Evolutionary conservation across 352 stramenopile genomes (phyloP).

Genomic region (Blastocystis sp.): DNA sequence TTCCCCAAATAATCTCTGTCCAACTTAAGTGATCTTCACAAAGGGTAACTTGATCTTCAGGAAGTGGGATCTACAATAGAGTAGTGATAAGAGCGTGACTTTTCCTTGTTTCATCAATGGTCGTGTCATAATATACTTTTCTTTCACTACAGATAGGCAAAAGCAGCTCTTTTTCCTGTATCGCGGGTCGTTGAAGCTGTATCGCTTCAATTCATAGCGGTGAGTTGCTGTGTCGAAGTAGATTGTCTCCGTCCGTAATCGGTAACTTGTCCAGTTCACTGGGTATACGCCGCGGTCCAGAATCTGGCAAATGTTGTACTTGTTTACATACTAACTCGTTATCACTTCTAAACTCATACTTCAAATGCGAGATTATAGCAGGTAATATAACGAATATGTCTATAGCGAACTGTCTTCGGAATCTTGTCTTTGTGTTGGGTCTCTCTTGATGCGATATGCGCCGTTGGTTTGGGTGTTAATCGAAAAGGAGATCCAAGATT

Average conservation of each 20-base stretch:
- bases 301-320: slow-evolving; percentile 39
- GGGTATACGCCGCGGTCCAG: slow-evolving; percentile 36
- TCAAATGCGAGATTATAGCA: slow-evolving; percentile 25
- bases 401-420: neutral
- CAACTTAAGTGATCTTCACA: neutral
- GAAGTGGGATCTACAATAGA: neutral
- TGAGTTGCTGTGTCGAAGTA: slow-evolving; percentile 11
- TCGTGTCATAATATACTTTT: neutral
- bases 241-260: neutral
- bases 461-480: neutral
- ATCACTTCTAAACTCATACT: neutral
- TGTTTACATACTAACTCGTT: neutral
- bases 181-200: neutral
- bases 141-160: neutral
- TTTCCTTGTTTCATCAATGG: neutral
- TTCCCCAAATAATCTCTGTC: slow-evolving; percentile 29
- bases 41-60: neutral
- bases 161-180: neutral
- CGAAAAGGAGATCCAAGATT: neutral
- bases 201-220: slow-evolving; percentile 35
- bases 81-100: neutral
- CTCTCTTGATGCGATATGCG: neutral
- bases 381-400: neutral
- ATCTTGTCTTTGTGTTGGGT: neutral
- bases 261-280: slow-evolving; percentile 28